These are phyloP conservation scores for Colletotrichum acutatum DNA, from an alignment of 2,329 filamentous ascomycete species.

Conservation along the genomic window DNA sequence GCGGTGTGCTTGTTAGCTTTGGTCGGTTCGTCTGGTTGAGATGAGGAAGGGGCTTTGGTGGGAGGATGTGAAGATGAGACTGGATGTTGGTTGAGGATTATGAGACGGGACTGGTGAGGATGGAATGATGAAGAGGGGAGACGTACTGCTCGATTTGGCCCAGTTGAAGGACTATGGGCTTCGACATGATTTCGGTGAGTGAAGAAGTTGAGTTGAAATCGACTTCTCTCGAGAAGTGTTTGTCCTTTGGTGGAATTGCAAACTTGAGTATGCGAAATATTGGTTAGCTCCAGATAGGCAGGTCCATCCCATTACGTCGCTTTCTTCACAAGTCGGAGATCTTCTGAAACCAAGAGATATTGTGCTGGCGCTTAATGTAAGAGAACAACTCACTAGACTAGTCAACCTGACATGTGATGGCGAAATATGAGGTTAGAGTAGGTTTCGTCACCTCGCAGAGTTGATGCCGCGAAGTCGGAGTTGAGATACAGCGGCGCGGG, in stretches of 20 bases:
- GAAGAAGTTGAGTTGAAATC: not conserved
- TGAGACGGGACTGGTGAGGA: not conserved
- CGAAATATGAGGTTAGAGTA: not conserved
- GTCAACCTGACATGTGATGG: not conserved
- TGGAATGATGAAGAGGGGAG: not conserved
- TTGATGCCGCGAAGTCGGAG: not conserved
- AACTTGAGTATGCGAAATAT: not conserved
- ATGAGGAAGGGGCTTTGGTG: not conserved
- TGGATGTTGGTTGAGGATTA: not conserved
- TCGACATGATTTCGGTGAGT: constrained; percentile 7
- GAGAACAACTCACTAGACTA: not conserved
- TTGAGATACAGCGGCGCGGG: constrained; percentile 8
- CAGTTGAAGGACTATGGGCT: constrained; percentile 51
- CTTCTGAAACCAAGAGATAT: too few species aligned
- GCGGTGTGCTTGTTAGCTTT: not conserved
- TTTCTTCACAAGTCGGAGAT: not conserved
- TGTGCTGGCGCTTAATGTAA: not conserved
- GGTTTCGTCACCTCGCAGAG: not conserved
- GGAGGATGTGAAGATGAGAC: not conserved
- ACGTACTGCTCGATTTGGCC: constrained; percentile 53
- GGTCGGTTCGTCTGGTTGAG: not conserved
- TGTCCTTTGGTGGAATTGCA: not conserved
- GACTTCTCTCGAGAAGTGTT: not conserved
- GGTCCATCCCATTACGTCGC: not conserved
- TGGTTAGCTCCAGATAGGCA: not conserved